Conservation (phyloP, 805 yeast species). For the Cyberlindnera veronae region DNA sequence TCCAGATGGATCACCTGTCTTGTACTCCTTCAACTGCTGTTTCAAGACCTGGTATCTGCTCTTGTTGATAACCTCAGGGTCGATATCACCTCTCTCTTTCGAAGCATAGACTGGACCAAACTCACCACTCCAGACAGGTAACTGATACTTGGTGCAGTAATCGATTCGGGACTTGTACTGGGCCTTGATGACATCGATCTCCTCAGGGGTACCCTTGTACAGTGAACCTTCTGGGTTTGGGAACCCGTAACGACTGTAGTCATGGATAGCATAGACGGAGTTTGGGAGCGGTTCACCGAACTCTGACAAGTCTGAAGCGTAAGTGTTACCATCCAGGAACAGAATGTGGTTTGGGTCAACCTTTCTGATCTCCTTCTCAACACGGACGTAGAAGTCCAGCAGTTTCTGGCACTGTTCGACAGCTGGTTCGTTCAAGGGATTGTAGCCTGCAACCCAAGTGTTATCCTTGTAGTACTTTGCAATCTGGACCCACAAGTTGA, state of each 20-base stretch:
- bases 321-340: slow-evolving; percentile 49
- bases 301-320: slow-evolving; percentile 46
- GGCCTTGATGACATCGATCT: slow-evolving; percentile 33
- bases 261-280: slow-evolving; percentile 49
- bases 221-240: slow-evolving; percentile 33
- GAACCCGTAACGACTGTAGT: slow-evolving; percentile 45
- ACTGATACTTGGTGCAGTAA: slow-evolving; percentile 36
- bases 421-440: slow-evolving; percentile 52
- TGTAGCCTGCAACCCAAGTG: slow-evolving; percentile 50
- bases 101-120: slow-evolving; percentile 50
- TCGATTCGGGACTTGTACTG: slow-evolving; percentile 44
- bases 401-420: slow-evolving; percentile 40
- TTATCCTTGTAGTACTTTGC: slow-evolving; percentile 46
- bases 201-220: slow-evolving; percentile 35
- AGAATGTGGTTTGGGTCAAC: slow-evolving; percentile 48
- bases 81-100: slow-evolving; percentile 38
- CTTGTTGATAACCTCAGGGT: slow-evolving; percentile 36
- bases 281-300: slow-evolving; percentile 42
- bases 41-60: slow-evolving; percentile 41
- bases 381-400: slow-evolving; percentile 35
- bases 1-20: slow-evolving; percentile 46
- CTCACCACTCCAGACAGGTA: slow-evolving; percentile 55
- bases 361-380: slow-evolving; percentile 38
- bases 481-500: slow-evolving; percentile 42
- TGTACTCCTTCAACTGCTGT: slow-evolving; percentile 45